phyloP scores from a whole-genome alignment of 352 stramenopile genomes.

The Globisporangium sylvaticum region DNA sequence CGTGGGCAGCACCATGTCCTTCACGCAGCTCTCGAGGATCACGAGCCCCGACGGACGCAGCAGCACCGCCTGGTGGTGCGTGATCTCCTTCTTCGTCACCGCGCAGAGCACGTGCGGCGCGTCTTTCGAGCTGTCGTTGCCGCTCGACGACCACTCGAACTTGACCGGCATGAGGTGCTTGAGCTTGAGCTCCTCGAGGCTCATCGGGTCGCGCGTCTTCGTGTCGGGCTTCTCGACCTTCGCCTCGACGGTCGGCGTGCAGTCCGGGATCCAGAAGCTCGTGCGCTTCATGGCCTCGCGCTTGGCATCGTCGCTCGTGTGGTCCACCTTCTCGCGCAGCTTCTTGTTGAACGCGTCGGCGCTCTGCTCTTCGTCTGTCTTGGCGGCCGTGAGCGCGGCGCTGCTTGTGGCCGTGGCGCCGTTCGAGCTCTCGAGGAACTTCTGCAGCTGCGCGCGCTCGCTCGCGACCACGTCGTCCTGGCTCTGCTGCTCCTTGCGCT shows the following conservation, averaged over 20 bases:
- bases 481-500: conserved; percentile 38
- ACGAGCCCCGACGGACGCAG: conserved; percentile 76
- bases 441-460: conserved; percentile 50
- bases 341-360: conserved; percentile 28
- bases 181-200: conserved; percentile 76
- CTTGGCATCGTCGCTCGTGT: conserved; percentile 66
- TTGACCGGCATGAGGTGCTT: conserved; percentile 88
- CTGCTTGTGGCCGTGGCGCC: conserved; percentile 10
- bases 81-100: conserved; percentile 82
- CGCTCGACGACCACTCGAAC: conserved; percentile 57
- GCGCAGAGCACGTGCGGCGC: conserved; percentile 55
- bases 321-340: conserved; percentile 73
- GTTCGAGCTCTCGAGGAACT: conserved; percentile 42
- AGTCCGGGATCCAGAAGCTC: conserved; percentile 86
- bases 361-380: neutral
- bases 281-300: conserved; percentile 74
- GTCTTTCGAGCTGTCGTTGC: conserved; percentile 23
- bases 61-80: conserved; percentile 71
- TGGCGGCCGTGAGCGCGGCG: conserved; percentile 2
- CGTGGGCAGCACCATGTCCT: conserved; percentile 79
- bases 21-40: conserved; percentile 73
- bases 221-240: conserved; percentile 58
- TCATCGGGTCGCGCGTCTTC: conserved; percentile 82
- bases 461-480: conserved; percentile 46
- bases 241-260: conserved; percentile 52